phyloP scores from a whole-genome alignment of 352 stramenopile genomes.

The Globisporangium nagaii region DNA sequence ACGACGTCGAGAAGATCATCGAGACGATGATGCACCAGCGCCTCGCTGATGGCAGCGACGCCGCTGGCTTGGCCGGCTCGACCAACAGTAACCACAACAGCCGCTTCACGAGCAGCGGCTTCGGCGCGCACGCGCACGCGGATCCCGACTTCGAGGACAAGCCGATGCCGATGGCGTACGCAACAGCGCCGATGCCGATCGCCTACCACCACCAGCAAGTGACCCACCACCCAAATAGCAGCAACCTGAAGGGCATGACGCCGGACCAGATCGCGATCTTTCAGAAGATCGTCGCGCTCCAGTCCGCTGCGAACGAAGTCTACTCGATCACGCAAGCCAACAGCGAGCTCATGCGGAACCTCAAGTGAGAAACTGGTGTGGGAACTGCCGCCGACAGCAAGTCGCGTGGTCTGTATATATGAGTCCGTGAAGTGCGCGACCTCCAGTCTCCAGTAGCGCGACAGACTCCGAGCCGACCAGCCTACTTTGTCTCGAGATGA shows the following conservation, averaged over 20 bases:
- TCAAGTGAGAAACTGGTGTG: neutral
- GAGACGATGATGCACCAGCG: constrained; percentile 4
- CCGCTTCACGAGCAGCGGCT: neutral
- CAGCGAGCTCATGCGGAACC: constrained; percentile 28
- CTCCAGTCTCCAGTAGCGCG: too few relatives aligned
- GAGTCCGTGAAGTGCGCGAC: too few relatives aligned
- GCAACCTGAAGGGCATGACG: neutral
- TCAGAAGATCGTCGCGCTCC: constrained; percentile 30
- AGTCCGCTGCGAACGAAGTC: constrained; percentile 29
- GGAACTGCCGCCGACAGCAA: too few relatives aligned
- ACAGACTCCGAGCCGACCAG: too few relatives aligned
- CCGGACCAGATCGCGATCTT: constrained; percentile 13
- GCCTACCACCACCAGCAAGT: too few relatives aligned
- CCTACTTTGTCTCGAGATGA: too few relatives aligned
- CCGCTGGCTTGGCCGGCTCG: too few relatives aligned
- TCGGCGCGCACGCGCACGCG: neutral
- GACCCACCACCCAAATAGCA: neutral
- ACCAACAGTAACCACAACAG: neutral
- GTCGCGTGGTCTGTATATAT: too few relatives aligned
- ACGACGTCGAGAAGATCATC: constrained; percentile 12
- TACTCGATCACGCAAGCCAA: constrained; percentile 41
- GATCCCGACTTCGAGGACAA: constrained; percentile 3
- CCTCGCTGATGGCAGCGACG: neutral
- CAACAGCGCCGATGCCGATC: too few relatives aligned
- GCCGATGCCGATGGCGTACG: neutral